Conservation (phyloP, 2,329 filamentous ascomycete species). For the Colletotrichum theobromicola region DNA sequence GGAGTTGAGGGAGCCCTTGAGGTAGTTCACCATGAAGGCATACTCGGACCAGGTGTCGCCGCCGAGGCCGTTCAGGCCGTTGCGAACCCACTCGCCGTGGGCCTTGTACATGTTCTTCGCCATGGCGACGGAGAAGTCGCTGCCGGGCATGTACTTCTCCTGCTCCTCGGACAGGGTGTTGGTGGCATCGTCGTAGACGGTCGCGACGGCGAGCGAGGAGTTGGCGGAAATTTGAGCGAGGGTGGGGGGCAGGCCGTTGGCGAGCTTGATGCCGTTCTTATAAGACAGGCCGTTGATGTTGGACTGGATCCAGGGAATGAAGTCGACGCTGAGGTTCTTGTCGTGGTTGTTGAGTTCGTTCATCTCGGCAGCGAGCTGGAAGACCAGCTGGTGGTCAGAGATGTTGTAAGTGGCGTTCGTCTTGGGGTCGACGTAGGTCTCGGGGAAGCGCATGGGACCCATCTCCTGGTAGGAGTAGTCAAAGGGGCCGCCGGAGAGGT, state of each 20-base stretch:
- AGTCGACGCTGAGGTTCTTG: conserved; percentile 56
- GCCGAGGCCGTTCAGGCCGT: conserved; percentile 45
- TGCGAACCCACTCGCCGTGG: conserved; percentile 41
- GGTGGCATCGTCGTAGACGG: conserved; percentile 36
- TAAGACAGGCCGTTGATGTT: conserved; percentile 59
- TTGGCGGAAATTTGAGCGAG: conserved; percentile 51
- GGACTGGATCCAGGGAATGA: conserved; percentile 67
- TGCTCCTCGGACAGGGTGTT: conserved; percentile 40
- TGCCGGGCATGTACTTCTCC: conserved; percentile 36
- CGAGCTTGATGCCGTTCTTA: conserved; percentile 49
- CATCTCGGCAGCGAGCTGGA: conserved; percentile 64
- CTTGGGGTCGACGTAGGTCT: conserved; percentile 52
- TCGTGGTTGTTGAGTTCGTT: conserved; percentile 63
- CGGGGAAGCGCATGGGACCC: conserved; percentile 71
- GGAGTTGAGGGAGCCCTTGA: conserved; percentile 58
- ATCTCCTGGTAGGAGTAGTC: conserved; percentile 72
- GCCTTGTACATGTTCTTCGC: conserved; percentile 50
- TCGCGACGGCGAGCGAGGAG: conserved; percentile 37
- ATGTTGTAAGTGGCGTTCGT: conserved; percentile 64
- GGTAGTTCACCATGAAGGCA: conserved; percentile 64
- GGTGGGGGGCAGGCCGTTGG: conserved; percentile 59
- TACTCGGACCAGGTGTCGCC: conserved; percentile 71
- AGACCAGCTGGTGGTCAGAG: conserved; percentile 68
- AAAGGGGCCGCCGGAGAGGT: conserved; percentile 62
- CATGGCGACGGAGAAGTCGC: conserved; percentile 39